A percentile compares a stretch with the other conserved stretches of the same genome.
These are phyloP conservation scores for Colletotrichum incanum DNA, from an alignment of 2,329 filamentous ascomycete genomes.

Conservation along the genomic window DNA sequence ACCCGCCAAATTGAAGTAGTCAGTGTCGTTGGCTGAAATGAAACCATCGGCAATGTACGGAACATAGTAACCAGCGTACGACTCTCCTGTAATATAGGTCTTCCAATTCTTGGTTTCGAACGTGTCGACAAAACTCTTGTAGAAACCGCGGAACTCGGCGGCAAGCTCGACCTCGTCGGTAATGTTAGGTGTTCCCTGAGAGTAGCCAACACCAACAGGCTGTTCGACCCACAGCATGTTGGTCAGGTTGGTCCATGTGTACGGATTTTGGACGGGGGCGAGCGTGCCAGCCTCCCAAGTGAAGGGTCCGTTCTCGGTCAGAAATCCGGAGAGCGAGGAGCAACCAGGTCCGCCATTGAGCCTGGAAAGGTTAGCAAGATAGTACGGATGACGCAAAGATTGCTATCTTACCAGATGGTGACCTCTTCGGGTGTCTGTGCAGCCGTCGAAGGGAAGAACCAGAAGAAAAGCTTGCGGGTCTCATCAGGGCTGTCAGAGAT, in stretches of 20 bases:
- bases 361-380: neutral
- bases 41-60: conserved; percentile 83
- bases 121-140: conserved; percentile 81
- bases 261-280: conserved; percentile 76
- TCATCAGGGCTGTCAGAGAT: conserved; percentile 67
- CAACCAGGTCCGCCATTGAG: conserved; percentile 60
- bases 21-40: conserved; percentile 75
- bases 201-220: conserved; percentile 78
- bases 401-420: conserved; percentile 65
- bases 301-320: conserved; percentile 86
- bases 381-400: rapidly evolving
- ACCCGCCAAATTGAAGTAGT: conserved; percentile 78
- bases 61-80: conserved; percentile 76
- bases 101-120: conserved; percentile 78
- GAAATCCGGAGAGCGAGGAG: conserved; percentile 75
- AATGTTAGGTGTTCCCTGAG: conserved; percentile 75
- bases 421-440: conserved; percentile 69
- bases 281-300: conserved; percentile 80
- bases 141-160: conserved; percentile 84
- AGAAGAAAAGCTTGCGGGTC: conserved; percentile 71
- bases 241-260: conserved; percentile 81
- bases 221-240: conserved; percentile 86
- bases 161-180: conserved; percentile 78
- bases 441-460: conserved; percentile 75
- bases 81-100: conserved; percentile 82